Evolutionary conservation across 2,329 filamentous ascomycete genomes (phyloP).

Genomic region (Colletotrichum eleusines): DNA sequence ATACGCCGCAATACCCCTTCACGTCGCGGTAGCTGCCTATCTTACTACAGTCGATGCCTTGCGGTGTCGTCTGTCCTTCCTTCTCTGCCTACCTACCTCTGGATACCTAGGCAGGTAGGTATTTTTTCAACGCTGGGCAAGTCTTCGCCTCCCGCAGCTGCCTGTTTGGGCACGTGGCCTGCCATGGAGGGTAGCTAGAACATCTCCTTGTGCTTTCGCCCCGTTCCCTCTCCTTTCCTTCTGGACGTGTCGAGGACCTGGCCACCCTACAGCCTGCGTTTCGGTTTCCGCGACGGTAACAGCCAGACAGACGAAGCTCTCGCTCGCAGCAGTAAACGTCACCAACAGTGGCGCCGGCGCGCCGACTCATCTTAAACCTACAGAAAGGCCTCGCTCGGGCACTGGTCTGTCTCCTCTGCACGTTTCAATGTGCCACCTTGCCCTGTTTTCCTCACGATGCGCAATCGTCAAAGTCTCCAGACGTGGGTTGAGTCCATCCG

Average conservation of each 20-base stretch:
- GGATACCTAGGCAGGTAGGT: neutral
- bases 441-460: conserved; percentile 9
- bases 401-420: neutral
- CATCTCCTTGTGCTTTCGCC: neutral
- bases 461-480: conserved; percentile 32
- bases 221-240: neutral
- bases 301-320: neutral
- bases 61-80: neutral
- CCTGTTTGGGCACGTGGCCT: neutral
- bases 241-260: neutral
- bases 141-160: neutral
- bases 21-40: neutral
- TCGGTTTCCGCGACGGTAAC: neutral
- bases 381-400: neutral
- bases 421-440: neutral
- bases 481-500: conserved; percentile 31
- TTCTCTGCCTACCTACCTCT: neutral
- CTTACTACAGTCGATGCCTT: neutral
- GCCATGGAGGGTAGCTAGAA: neutral
- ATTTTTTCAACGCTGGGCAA: neutral
- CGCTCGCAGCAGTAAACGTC: neutral
- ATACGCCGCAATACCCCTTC: neutral
- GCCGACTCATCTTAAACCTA: neutral
- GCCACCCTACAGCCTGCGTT: neutral
- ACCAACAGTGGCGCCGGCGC: neutral